Conservation (phyloP, 163 green algal species). For the Scenedesmus sp. region DNA sequence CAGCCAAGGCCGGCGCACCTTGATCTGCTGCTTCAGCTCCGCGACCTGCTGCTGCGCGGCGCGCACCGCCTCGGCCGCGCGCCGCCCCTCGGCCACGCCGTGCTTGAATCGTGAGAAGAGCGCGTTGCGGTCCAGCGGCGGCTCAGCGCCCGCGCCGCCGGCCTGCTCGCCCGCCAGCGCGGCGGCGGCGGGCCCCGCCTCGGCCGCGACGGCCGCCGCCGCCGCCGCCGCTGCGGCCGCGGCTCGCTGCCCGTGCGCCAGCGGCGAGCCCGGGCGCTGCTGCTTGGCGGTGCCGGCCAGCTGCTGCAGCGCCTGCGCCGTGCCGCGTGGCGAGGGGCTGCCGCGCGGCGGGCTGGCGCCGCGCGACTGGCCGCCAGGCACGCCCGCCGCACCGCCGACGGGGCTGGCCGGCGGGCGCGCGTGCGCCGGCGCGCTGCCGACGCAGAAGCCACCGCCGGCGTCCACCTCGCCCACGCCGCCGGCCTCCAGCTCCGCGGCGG, state of each 20-base stretch:
- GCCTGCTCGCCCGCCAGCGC: no score
- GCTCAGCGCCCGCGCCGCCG: neutral
- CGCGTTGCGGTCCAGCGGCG: constrained; percentile 43
- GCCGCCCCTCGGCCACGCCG: constrained; percentile 49
- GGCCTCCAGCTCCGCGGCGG: neutral
- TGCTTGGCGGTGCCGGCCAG: neutral
- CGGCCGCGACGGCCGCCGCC: neutral
- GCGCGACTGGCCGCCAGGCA: no score
- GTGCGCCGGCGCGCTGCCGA: constrained; percentile 49
- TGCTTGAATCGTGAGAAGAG: constrained; percentile 59
- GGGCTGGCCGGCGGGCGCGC: constrained; percentile 22
- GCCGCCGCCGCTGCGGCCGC: neutral
- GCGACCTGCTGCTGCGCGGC: constrained; percentile 47
- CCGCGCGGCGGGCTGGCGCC: neutral
- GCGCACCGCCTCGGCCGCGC: constrained; percentile 48
- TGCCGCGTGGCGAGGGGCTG: neutral
- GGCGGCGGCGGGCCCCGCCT: neutral
- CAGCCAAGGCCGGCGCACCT: constrained; percentile 27
- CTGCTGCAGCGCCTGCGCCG: neutral
- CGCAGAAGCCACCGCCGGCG: constrained; percentile 44
- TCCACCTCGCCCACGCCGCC: constrained; percentile 49
- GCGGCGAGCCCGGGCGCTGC: neutral
- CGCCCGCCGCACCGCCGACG: constrained; percentile 20
- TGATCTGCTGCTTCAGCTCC: constrained; percentile 53
- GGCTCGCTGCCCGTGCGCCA: neutral